Conservation (phyloP, 1,139 yeast species). For the Geotrichum histeridarum region DNA sequence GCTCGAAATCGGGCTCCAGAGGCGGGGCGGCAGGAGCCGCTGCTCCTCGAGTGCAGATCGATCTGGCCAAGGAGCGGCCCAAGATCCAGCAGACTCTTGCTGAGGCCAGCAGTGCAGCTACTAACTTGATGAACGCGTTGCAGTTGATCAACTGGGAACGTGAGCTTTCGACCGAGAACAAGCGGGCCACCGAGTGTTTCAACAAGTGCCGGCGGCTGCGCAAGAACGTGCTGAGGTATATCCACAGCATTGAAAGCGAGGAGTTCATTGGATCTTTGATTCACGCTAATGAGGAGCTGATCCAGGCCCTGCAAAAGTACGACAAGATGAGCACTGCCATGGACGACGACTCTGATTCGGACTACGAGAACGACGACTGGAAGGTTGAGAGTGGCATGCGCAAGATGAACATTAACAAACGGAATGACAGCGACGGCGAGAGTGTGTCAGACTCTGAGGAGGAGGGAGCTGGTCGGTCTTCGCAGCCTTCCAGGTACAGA, state of each 20-base stretch:
- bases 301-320: slow-evolving; percentile 61
- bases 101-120: slow-evolving; percentile 69
- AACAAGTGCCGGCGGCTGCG: slow-evolving; percentile 72
- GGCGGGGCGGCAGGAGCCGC: slow-evolving; percentile 12
- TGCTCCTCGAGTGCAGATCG: slow-evolving; percentile 36
- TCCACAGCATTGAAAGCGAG: slow-evolving; percentile 75
- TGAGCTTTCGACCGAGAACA: slow-evolving; percentile 58
- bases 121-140: slow-evolving; percentile 63
- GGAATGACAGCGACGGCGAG: slow-evolving; percentile 37
- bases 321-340: slow-evolving; percentile 55
- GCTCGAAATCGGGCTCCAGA: slow-evolving; percentile 12
- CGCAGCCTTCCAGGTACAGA: slow-evolving; percentile 16
- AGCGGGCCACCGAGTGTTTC: slow-evolving; percentile 55
- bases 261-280: slow-evolving; percentile 81
- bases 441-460: slow-evolving; percentile 35
- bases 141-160: slow-evolving; percentile 48
- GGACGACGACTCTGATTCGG: slow-evolving; percentile 44
- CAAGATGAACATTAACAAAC: slow-evolving; percentile 31
- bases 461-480: neutral
- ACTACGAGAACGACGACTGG: slow-evolving; percentile 31
- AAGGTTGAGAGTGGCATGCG: slow-evolving; percentile 25
- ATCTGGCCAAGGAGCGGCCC: slow-evolving; percentile 68
- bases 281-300: slow-evolving; percentile 85
- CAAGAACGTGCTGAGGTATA: slow-evolving; percentile 68
- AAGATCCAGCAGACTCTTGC: slow-evolving; percentile 65